A percentile compares a stretch with the other conserved stretches of the same genome.
phyloP scores from a whole-genome alignment of 1,139 yeast genomes.

The Suhomyces terraborum region DNA sequence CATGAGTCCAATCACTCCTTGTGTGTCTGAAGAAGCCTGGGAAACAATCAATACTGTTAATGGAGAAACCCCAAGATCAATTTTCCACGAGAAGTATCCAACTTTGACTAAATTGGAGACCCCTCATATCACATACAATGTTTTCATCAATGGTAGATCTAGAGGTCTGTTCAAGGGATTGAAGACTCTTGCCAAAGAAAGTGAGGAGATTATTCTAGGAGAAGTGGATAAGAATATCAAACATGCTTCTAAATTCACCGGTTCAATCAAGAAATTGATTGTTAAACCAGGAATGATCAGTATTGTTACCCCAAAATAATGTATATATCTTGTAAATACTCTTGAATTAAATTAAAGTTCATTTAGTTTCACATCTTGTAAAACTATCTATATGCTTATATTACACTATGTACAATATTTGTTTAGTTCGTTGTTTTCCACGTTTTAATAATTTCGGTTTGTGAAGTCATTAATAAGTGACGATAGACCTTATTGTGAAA shows the following conservation, averaged over 20 bases:
- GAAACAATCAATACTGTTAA: constrained; percentile 45
- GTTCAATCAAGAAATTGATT: constrained; percentile 24
- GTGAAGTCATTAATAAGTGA: no score
- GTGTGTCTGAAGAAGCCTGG: constrained; percentile 82
- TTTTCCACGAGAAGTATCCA: constrained; percentile 62
- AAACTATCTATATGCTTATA: constrained; percentile 11
- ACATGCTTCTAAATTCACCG: constrained; percentile 11
- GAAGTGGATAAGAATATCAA: constrained; percentile 13
- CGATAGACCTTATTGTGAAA: no score
- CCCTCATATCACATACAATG: constrained; percentile 42
- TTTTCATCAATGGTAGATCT: constrained; percentile 72
- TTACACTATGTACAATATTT: constrained; percentile 21
- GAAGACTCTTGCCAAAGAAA: constrained; percentile 31
- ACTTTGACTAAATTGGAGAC: constrained; percentile 38
- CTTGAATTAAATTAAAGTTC: background rate
- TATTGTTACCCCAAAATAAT: constrained; percentile 20
- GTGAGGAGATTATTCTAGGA: constrained; percentile 27
- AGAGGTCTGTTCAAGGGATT: constrained; percentile 48
- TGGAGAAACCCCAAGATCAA: constrained; percentile 33
- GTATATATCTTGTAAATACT: constrained; percentile 7
- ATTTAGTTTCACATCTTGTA: background rate
- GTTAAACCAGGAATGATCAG: constrained; percentile 34
- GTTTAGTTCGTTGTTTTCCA: background rate
- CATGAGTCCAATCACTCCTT: constrained; percentile 79
- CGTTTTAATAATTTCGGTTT: no score